These are phyloP conservation scores for Papiliotrema flavescens DNA, from an alignment of 1,284 basidiomycete species.

Conservation along the genomic window DNA sequence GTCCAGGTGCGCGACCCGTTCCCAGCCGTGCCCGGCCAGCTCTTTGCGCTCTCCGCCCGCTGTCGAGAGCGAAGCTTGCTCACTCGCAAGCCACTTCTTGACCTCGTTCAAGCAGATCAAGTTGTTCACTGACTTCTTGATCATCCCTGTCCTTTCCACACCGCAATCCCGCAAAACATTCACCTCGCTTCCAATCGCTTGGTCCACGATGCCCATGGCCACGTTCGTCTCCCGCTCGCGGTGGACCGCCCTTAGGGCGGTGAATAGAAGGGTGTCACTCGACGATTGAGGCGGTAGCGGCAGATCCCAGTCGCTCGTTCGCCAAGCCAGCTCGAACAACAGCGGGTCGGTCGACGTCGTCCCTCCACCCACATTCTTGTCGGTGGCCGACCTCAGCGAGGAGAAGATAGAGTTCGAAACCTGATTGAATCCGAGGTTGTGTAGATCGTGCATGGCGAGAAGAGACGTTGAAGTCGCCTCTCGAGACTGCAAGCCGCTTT, in stretches of 20 bases:
- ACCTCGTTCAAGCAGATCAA: slow-evolving; percentile 77
- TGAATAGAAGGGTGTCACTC: slow-evolving; percentile 66
- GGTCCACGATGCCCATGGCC: slow-evolving; percentile 55
- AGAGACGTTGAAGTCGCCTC: slow-evolving; percentile 4
- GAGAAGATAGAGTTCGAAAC: slow-evolving; percentile 57
- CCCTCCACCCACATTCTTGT: background rate
- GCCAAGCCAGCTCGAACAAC: slow-evolving; percentile 79
- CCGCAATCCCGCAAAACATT: slow-evolving; percentile 62
- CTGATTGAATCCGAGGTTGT: slow-evolving; percentile 80
- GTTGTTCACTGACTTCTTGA: slow-evolving; percentile 62
- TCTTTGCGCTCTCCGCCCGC: slow-evolving; percentile 36
- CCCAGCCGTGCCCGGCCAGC: background rate
- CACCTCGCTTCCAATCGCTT: slow-evolving; percentile 61
- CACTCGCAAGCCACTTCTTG: slow-evolving; percentile 29
- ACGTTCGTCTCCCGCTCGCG: slow-evolving; percentile 60
- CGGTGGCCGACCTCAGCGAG: slow-evolving; percentile 1
- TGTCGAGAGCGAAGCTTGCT: slow-evolving; percentile 16
- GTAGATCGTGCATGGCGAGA: slow-evolving; percentile 61
- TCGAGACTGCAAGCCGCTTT: slow-evolving; percentile 53
- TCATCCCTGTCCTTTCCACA: slow-evolving; percentile 70
- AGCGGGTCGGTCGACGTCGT: slow-evolving; percentile 50
- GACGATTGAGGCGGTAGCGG: slow-evolving; percentile 55
- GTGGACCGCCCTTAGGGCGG: slow-evolving; percentile 71
- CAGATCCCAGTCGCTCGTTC: slow-evolving; percentile 87
- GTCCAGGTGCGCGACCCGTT: slow-evolving; percentile 15